Evolutionary conservation across 2,329 filamentous ascomycete species (phyloP).

Genomic region (Scedosporium dehoogii): DNA sequence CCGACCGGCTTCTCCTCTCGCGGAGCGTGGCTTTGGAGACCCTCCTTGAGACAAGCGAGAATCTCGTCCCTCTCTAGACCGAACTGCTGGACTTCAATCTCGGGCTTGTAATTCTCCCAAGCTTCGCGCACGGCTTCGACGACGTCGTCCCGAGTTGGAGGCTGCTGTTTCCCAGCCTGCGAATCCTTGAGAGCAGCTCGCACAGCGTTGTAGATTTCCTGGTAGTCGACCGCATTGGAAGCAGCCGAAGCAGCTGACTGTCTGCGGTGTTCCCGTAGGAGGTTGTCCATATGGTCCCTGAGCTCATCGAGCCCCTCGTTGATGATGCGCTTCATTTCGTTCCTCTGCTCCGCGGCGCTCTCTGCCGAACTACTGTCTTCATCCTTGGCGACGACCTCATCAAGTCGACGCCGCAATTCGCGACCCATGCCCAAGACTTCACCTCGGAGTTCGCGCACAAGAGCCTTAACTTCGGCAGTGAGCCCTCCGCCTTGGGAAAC

Average conservation of each 20-base stretch:
- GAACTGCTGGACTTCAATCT: conserved; percentile 82
- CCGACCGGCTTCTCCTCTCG: conserved; percentile 41
- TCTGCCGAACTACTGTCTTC: conserved; percentile 17
- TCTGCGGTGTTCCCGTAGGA: conserved; percentile 66
- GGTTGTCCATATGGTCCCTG: conserved; percentile 71
- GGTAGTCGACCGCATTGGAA: conserved; percentile 59
- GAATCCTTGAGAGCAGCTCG: conserved; percentile 62
- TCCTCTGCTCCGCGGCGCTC: neutral
- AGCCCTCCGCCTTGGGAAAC: conserved; percentile 80
- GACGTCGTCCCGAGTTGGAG: conserved; percentile 66
- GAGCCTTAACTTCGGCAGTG: conserved; percentile 82
- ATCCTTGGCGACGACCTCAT: conserved; percentile 46
- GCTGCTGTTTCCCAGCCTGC: conserved; percentile 30
- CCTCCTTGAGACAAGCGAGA: conserved; percentile 75
- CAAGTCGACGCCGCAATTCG: conserved; percentile 79
- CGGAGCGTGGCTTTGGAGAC: conserved; percentile 64
- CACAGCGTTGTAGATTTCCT: conserved; percentile 79
- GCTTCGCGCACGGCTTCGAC: conserved; percentile 80
- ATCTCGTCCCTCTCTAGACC: conserved; percentile 87
- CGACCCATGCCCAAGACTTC: conserved; percentile 93
- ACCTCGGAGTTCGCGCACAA: conserved; percentile 80
- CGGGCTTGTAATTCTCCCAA: conserved; percentile 89
- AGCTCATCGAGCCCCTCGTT: conserved; percentile 73
- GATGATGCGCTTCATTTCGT: conserved; percentile 45
- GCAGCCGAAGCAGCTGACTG: conserved; percentile 55